These are phyloP conservation scores for Paramecium sonneborni DNA, from an alignment of 73 alveolate species.

Conservation along the genomic window DNA sequence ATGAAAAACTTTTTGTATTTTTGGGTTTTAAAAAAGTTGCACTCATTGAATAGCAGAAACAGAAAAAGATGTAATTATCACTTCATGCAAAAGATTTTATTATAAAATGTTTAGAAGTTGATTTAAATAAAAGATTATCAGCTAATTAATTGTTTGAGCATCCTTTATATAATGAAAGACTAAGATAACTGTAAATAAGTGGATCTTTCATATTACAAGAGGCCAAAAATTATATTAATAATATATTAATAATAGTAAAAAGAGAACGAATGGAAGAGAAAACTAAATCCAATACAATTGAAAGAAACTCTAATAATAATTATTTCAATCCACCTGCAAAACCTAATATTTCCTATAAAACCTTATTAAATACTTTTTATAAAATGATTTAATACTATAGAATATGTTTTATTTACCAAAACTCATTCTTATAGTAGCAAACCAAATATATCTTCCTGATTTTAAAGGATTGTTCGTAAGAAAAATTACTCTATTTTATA, in stretches of 20 bases:
- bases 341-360: background rate
- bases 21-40: background rate
- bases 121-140: constrained; percentile 42
- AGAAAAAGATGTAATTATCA: constrained; percentile 32
- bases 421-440: constrained; percentile 31
- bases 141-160: constrained; percentile 32
- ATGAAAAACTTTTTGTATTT: constrained; percentile 76
- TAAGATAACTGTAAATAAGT: background rate
- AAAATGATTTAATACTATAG: background rate
- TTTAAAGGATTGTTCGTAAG: background rate
- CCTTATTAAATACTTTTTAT: background rate
- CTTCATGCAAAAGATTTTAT: constrained; percentile 40
- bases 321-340: background rate
- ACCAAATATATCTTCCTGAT: constrained; percentile 19
- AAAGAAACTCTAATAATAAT: background rate
- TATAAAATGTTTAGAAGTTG: constrained; percentile 22
- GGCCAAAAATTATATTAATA: background rate
- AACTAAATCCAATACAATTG: background rate
- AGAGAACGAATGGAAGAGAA: background rate
- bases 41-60: constrained; percentile 83
- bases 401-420: constrained; percentile 24
- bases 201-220: background rate
- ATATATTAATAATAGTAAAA: background rate
- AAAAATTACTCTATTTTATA: constrained; percentile 19
- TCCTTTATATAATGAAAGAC: constrained; percentile 12